A percentile compares a stretch with the other conserved stretches of the same genome.
Conservation (phyloP, 139 green algal genomes). For the Tetradesmus lagerheimii region DNA sequence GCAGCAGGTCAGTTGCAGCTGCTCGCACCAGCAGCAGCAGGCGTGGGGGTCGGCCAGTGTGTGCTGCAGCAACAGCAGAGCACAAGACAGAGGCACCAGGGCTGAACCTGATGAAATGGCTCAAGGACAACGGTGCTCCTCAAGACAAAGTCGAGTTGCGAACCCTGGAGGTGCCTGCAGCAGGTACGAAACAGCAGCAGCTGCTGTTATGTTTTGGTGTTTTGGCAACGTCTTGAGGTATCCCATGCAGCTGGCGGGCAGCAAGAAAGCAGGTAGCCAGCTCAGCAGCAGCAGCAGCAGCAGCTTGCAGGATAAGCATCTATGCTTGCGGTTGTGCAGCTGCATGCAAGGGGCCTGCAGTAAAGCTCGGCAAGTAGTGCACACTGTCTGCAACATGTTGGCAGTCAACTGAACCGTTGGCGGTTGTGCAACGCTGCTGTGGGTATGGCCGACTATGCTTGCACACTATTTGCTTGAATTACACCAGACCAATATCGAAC, state of each 20-base stretch:
- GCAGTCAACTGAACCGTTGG: too few relatives aligned
- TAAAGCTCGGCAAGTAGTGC: too few relatives aligned
- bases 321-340: background rate
- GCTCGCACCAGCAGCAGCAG: background rate
- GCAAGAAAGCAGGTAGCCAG: background rate
- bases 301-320: background rate
- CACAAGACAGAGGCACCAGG: conserved; percentile 34
- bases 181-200: conserved; percentile 28
- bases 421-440: background rate
- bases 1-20: background rate
- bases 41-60: background rate
- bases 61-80: conserved; percentile 23
- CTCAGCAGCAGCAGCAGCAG: background rate
- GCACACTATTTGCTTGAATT: too few relatives aligned
- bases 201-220: too few relatives aligned
- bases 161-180: conserved; percentile 21
- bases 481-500: too few relatives aligned
- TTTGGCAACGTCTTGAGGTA: too few relatives aligned
- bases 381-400: too few relatives aligned
- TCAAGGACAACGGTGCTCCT: conserved; percentile 28
- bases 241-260: background rate
- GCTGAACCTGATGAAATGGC: conserved; percentile 34
- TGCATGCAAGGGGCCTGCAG: too few relatives aligned
- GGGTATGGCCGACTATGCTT: too few relatives aligned
- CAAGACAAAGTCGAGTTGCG: conserved; percentile 41